Conservation (phyloP, 768 basidiomycete genomes). For the Russula olivacea region DNA sequence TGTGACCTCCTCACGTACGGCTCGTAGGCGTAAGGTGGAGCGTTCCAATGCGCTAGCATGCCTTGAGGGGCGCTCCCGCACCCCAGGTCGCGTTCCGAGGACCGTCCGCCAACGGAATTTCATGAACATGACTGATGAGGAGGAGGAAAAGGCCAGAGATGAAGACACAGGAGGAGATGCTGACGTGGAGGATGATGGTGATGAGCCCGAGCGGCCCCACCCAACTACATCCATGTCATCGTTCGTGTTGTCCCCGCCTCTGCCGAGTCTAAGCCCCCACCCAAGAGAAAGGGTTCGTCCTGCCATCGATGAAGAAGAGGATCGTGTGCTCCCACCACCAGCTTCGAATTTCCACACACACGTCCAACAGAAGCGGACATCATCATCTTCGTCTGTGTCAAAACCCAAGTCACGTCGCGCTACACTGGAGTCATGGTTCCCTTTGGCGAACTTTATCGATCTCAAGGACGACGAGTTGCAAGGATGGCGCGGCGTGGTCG, state of each 20-base stretch:
- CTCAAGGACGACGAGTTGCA: conserved; percentile 43
- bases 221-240: conserved; percentile 15
- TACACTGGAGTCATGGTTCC: conserved; percentile 49
- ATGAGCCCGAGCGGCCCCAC: conserved; percentile 23
- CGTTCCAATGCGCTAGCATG: conserved; percentile 47
- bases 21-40: conserved; percentile 17
- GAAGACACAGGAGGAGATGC: conserved; percentile 20
- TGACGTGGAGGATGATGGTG: conserved; percentile 31
- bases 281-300: background rate
- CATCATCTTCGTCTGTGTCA: conserved; percentile 21
- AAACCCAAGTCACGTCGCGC: conserved; percentile 32
- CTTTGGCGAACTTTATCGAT: conserved; percentile 61
- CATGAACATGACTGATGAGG: conserved; percentile 65
- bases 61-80: conserved; percentile 49
- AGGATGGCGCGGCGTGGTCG: conserved; percentile 61
- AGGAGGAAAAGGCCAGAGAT: conserved; percentile 37
- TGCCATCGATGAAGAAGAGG: conserved; percentile 20
- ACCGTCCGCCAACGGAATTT: conserved; percentile 43
- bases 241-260: conserved; percentile 16
- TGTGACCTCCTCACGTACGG: conserved; percentile 14
- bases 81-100: conserved; percentile 26
- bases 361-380: background rate
- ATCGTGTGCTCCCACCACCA: conserved; percentile 12
- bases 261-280: background rate
- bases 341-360: background rate